Conservation (phyloP, 2,329 filamentous ascomycete genomes). For the Verticillium albo-atrum region DNA sequence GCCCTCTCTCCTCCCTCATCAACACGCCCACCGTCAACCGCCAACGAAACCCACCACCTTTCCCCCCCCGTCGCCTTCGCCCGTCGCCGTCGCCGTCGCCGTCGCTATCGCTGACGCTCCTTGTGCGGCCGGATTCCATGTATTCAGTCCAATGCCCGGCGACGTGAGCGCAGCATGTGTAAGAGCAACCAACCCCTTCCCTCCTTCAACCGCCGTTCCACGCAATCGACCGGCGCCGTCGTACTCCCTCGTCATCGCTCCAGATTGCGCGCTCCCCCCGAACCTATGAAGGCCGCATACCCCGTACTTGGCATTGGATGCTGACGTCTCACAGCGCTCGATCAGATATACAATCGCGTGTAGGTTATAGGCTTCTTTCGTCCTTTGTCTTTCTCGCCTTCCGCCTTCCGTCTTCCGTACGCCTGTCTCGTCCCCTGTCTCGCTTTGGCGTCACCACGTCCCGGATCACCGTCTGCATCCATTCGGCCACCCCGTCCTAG, state of each 20-base stretch:
- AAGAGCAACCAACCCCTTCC: neutral
- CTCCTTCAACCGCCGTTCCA: neutral
- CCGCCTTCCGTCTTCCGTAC: slow-evolving; percentile 2
- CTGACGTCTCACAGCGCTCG: slow-evolving; percentile 38
- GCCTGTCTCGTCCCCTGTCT: neutral
- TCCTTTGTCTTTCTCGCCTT: slow-evolving; percentile 3
- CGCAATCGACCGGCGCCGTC: neutral
- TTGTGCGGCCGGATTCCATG: neutral
- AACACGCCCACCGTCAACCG: neutral
- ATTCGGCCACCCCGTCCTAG: too few relatives aligned
- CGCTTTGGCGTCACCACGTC: neutral
- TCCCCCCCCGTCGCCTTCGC: too few relatives aligned
- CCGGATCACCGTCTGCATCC: too few relatives aligned
- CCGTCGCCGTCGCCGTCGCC: too few relatives aligned
- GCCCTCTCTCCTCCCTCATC: neutral
- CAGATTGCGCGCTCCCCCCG: neutral
- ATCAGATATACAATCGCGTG: slow-evolving; percentile 47
- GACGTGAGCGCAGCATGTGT: neutral
- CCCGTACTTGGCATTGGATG: slow-evolving; percentile 3
- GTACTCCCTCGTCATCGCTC: neutral
- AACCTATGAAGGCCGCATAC: too few relatives aligned
- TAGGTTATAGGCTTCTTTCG: slow-evolving; percentile 26
- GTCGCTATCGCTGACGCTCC: neutral
- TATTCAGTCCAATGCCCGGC: neutral
- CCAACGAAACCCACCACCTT: neutral